These are phyloP conservation scores for Leishmania aethiopica DNA, from an alignment of 208 protist genomes.

Conservation along the genomic window DNA sequence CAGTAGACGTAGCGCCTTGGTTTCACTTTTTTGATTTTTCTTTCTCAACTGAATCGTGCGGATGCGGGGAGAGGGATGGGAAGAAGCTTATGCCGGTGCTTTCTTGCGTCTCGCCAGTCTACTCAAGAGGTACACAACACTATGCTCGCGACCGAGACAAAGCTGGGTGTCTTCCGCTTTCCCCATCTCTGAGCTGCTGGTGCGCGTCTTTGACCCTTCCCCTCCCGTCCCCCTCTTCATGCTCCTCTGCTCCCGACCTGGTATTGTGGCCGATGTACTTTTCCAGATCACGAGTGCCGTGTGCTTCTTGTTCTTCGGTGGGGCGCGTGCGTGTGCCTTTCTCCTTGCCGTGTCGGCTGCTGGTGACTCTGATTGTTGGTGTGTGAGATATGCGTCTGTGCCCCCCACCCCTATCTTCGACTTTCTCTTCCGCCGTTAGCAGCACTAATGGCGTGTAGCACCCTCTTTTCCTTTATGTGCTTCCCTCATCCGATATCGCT, in stretches of 20 bases:
- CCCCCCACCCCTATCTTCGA: background rate
- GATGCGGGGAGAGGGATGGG: background rate
- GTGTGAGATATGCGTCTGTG: background rate
- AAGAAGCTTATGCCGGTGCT: background rate
- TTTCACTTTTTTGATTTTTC: background rate
- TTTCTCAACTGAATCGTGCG: background rate
- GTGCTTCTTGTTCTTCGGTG: background rate
- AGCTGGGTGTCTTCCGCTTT: background rate
- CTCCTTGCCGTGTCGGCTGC: background rate
- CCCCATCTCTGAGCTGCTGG: background rate
- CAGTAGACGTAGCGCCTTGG: conserved; percentile 36
- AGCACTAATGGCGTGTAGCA: background rate
- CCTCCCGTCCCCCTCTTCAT: background rate
- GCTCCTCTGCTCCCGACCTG: background rate
- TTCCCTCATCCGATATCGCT: background rate
- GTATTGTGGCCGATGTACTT: background rate
- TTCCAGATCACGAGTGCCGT: background rate
- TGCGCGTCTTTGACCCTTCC: background rate
- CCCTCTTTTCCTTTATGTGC: background rate
- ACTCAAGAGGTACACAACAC: background rate
- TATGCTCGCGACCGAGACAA: background rate
- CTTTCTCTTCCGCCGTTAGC: background rate
- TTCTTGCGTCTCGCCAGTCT: background rate
- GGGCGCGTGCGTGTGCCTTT: background rate
- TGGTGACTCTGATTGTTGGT: background rate